Evolutionary conservation across 805 yeast species (phyloP).

Genomic region (Hanseniaspora hatyaiensis): DNA sequence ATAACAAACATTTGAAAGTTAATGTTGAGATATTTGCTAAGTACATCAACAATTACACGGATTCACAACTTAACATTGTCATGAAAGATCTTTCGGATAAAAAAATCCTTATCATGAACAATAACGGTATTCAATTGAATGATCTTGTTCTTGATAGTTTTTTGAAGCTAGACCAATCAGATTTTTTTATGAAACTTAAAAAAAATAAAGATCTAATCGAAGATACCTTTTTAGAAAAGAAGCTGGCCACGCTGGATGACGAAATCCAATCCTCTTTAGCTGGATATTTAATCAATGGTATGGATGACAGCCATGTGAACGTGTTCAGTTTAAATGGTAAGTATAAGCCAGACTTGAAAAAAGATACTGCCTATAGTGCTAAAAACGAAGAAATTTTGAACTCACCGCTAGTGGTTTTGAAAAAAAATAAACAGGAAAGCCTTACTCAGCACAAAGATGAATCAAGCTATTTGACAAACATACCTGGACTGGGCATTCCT

Average conservation of each 20-base stretch:
- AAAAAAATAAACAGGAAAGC: too few species aligned
- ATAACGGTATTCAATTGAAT: slow-evolving; percentile 1
- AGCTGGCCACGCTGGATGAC: neutral
- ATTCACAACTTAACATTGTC: neutral
- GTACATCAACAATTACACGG: slow-evolving; percentile 1
- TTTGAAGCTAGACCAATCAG: neutral
- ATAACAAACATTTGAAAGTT: neutral
- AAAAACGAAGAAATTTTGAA: slow-evolving; percentile 6
- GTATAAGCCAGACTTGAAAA: slow-evolving; percentile 1
- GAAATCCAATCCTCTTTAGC: neutral
- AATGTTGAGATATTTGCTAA: neutral
- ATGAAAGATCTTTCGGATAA: slow-evolving; percentile 9
- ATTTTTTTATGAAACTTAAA: slow-evolving; percentile 4
- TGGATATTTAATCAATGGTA: neutral
- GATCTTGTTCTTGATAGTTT: slow-evolving; percentile 6
- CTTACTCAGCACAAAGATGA: too few species aligned
- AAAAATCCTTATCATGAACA: neutral
- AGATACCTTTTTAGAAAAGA: neutral
- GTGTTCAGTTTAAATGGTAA: neutral
- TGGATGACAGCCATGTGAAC: neutral
- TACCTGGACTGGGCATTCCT: slow-evolving; percentile 50
- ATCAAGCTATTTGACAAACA: too few species aligned
- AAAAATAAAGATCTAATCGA: neutral
- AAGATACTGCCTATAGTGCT: slow-evolving; percentile 4
- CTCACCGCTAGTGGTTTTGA: slow-evolving; percentile 24